Evolutionary conservation across 495 filamentous ascomycete species (phyloP).

Genomic region (Tetracladium setigerum): DNA sequence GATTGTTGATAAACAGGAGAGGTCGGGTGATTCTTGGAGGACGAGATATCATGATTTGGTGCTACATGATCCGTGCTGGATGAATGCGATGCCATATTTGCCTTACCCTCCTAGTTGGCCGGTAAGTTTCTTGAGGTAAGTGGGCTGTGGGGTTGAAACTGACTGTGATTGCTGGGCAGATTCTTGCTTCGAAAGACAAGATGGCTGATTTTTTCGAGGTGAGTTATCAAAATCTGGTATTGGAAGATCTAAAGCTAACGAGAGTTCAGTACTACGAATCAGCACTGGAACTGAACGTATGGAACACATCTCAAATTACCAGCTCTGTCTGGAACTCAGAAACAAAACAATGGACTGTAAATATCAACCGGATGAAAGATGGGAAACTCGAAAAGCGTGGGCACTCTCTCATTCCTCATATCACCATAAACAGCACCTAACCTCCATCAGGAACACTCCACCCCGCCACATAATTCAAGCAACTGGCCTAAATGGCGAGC

Average conservation of each 20-base stretch:
- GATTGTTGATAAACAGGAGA: constrained; percentile 48
- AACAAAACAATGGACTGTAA: constrained; percentile 44
- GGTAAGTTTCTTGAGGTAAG: not conserved
- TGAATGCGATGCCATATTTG: constrained; percentile 55
- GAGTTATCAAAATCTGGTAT: not conserved
- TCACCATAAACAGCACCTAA: not conserved
- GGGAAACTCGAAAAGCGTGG: not conserved
- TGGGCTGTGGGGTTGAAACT: not conserved
- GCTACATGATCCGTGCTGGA: constrained; percentile 56
- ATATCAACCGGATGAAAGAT: constrained; percentile 34
- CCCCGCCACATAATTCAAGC: constrained; percentile 52
- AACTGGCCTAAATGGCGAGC: constrained; percentile 57
- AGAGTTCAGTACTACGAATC: constrained; percentile 36
- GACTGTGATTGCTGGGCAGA: not conserved
- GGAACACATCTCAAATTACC: constrained; percentile 42
- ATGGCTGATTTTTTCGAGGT: constrained; percentile 60
- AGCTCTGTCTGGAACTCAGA: constrained; percentile 38
- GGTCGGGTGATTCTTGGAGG: constrained; percentile 60
- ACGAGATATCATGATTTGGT: constrained; percentile 40
- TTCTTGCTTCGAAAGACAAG: constrained; percentile 61
- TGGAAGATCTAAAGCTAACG: not conserved
- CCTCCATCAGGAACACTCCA: constrained; percentile 16
- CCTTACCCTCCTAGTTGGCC: constrained; percentile 52
- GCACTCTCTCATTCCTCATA: too few species aligned
- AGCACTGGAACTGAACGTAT: constrained; percentile 56